phyloP scores from a whole-genome alignment of 208 protist species.

The Balamuthia mandrillaris region DNA sequence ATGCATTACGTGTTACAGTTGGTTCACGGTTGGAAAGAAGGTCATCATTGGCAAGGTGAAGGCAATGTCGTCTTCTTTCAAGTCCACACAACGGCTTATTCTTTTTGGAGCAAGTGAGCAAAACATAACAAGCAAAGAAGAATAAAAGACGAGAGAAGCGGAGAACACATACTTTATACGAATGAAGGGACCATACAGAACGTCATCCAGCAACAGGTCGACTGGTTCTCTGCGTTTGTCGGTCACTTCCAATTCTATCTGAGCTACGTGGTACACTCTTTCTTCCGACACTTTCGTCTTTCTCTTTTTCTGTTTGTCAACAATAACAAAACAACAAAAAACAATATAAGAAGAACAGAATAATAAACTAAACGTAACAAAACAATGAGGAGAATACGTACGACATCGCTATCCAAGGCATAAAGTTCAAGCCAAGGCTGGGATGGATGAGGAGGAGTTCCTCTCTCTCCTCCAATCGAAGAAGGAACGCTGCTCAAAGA shows the following conservation, averaged over 20 bases:
- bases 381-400: neutral
- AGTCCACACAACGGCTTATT: no score
- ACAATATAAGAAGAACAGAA: neutral
- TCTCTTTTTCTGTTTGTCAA: neutral
- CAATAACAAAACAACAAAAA: neutral
- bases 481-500: neutral
- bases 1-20: no score
- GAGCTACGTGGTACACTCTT: neutral
- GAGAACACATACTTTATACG: neutral
- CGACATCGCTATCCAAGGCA: neutral
- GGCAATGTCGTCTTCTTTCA: no score
- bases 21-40: no score
- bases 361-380: neutral
- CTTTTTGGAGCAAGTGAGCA: no score
- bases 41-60: no score
- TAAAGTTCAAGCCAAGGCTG: conserved; percentile 28
- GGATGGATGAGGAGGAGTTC: neutral
- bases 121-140: no score
- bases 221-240: neutral
- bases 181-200: neutral
- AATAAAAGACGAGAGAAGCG: neutral
- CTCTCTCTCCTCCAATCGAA: neutral
- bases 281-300: neutral
- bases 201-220: neutral
- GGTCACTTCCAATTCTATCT: neutral